Evolutionary conservation across 2,329 filamentous ascomycete genomes (phyloP), one percentile per base, ranked within the genome.

Genomic region (Colletotrichum viniferum): DNA sequence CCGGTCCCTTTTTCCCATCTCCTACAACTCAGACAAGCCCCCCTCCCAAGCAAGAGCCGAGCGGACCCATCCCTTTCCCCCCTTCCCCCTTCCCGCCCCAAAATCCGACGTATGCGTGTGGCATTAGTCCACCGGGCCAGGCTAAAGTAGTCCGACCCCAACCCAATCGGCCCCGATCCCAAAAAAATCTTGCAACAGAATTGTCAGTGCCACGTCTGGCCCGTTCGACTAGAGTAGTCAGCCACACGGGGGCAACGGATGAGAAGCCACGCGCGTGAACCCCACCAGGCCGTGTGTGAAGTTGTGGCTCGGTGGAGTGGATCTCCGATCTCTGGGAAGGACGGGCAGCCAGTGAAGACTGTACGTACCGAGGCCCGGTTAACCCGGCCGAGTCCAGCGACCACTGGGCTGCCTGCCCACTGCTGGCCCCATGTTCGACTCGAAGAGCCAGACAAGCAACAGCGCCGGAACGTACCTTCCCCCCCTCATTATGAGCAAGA

Each of bases 291-390:
- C 34, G 36, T 70, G 60, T 70, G 66, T 71, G 61, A 66, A 43
- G 69, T 32, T 76, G 73, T 75, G 63, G 73, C 73, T 75, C 73
- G 73, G 62, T 67, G 14, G 34, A 72, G 73, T 66, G 63, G 73
- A 36, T 30, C 38, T 43, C 38, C 55, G 69, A 62, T 72, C 73
- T 66, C n/a, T 52, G n/a, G 43, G 43, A 52, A 34, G 32, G 62
- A 36, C 55, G 32, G 38, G 24, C 32, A 36, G 56, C 16, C 48
- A 26, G 61, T 28, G 38, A 72, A 68, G 73, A 73, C 43, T 21
- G 69, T 73, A 75, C 73, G 73, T 75, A 75, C 56, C 55, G 38
- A 16, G 69, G 30, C 28, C 56, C 69, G 69, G 73, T 36, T 69
- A 73, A 61, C 69, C 67, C 73, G 73, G 73, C 73, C 73, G 63